Percentiles rank a stretch among this genome's conserved stretches.
Evolutionary conservation across 495 filamentous ascomycete genomes (phyloP).

Genomic region (Xeromyces bisporus): DNA sequence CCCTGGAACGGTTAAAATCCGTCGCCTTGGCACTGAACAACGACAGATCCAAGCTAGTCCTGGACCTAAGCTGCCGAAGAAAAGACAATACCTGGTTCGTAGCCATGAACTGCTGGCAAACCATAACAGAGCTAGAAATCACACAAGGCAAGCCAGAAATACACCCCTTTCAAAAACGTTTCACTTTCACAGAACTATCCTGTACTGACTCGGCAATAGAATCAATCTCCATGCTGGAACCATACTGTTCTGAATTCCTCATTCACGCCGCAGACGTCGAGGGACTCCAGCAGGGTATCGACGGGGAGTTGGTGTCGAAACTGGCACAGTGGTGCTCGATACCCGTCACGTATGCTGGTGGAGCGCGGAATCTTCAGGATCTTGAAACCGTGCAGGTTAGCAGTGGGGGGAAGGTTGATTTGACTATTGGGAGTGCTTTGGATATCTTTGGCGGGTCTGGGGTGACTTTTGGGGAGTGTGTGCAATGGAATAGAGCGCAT

Average conservation of each 20-base stretch:
- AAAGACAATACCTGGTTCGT: slow-evolving; percentile 70
- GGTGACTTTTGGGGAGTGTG: slow-evolving; percentile 74
- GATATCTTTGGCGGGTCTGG: slow-evolving; percentile 86
- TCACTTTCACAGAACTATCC: slow-evolving; percentile 2
- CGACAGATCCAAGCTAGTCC: slow-evolving; percentile 68
- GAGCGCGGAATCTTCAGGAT: slow-evolving; percentile 64
- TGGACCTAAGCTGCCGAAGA: slow-evolving; percentile 79
- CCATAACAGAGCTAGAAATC: slow-evolving; percentile 88
- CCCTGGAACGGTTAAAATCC: slow-evolving; percentile 48
- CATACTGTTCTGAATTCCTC: slow-evolving; percentile 87
- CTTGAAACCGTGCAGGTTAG: slow-evolving; percentile 60
- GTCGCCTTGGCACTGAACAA: slow-evolving; percentile 54
- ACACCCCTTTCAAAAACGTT: background rate
- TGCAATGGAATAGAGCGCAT: slow-evolving; percentile 57
- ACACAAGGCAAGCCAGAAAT: slow-evolving; percentile 51
- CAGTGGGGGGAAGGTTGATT: slow-evolving; percentile 66
- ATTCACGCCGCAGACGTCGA: slow-evolving; percentile 99
- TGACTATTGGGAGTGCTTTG: slow-evolving; percentile 90
- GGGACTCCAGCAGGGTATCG: slow-evolving; percentile 77
- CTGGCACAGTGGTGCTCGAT: slow-evolving; percentile 75
- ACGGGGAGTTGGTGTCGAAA: slow-evolving; percentile 60
- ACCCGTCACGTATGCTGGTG: slow-evolving; percentile 91
- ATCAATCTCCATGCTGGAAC: slow-evolving; percentile 62
- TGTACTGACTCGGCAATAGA: slow-evolving; percentile 28
- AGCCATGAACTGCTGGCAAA: slow-evolving; percentile 98